Conservation (phyloP, 2,329 filamentous ascomycete species). For the Domatiomyces globalis region DNA sequence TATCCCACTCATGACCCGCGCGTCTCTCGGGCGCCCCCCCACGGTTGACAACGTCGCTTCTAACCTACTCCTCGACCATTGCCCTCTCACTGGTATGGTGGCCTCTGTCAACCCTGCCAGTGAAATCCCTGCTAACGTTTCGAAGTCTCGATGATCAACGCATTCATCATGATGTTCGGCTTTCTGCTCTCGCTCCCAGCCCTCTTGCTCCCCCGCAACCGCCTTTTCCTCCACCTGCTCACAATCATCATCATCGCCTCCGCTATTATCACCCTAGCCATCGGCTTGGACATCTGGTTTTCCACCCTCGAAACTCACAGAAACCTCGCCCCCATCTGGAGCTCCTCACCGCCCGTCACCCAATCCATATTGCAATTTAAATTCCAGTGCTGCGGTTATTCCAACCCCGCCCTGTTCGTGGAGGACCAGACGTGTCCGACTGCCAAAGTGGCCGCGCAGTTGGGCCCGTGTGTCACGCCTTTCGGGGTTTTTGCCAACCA, state of each 20-base stretch:
- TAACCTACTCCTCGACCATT: slow-evolving; percentile 38
- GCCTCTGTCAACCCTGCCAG: neutral
- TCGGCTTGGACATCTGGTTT: slow-evolving; percentile 59
- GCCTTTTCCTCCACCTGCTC: slow-evolving; percentile 56
- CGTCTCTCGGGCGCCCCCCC: slow-evolving; percentile 27
- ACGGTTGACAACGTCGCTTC: slow-evolving; percentile 37
- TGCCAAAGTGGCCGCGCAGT: slow-evolving; percentile 54
- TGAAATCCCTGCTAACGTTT: neutral
- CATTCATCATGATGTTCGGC: slow-evolving; percentile 54
- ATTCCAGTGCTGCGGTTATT: slow-evolving; percentile 71
- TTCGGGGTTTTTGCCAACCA: slow-evolving; percentile 56
- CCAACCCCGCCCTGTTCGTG: slow-evolving; percentile 58
- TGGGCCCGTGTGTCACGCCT: slow-evolving; percentile 53
- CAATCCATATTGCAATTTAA: slow-evolving; percentile 59
- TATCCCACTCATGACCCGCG: slow-evolving; percentile 38
- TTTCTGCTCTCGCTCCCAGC: slow-evolving; percentile 58
- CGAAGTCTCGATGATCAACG: slow-evolving; percentile 55
- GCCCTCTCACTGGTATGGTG: slow-evolving; percentile 38
- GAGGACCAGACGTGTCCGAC: slow-evolving; percentile 54
- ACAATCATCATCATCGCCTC: slow-evolving; percentile 50
- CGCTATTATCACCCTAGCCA: slow-evolving; percentile 48
- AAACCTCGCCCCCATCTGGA: slow-evolving; percentile 49
- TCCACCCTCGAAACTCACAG: slow-evolving; percentile 54
- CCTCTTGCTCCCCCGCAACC: slow-evolving; percentile 50
- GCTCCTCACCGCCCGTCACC: slow-evolving; percentile 38